These are phyloP conservation scores for Ustilago crameri DNA, from an alignment of 1,284 basidiomycete genomes.

Conservation along the genomic window DNA sequence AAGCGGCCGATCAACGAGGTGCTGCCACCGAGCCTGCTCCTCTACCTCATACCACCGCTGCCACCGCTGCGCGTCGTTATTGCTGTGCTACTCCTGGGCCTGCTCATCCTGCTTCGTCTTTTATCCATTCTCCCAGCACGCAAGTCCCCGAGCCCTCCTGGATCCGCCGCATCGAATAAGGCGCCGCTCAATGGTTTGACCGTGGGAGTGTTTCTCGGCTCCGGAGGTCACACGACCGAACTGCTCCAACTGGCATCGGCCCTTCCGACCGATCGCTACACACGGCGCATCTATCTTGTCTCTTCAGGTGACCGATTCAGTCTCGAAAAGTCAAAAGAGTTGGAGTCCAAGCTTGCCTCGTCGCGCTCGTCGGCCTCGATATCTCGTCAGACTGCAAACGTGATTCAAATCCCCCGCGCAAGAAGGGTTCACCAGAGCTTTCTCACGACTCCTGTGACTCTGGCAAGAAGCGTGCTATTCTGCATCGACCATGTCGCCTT, in stretches of 20 bases:
- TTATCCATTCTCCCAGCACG: conserved; percentile 25
- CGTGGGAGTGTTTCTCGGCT: conserved; percentile 75
- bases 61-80: conserved; percentile 15
- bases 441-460: conserved; percentile 50
- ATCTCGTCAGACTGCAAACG: conserved; percentile 6
- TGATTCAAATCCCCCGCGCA: conserved; percentile 78
- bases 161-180: background rate
- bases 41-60: conserved; percentile 38
- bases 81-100: background rate
- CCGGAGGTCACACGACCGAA: conserved; percentile 92
- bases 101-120: conserved; percentile 14
- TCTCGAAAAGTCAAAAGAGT: conserved; percentile 75
- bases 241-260: conserved; percentile 80
- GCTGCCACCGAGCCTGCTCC: conserved; percentile 33
- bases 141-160: background rate
- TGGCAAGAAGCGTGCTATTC: conserved; percentile 37
- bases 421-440: conserved; percentile 70
- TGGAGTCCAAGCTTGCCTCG: conserved; percentile 73
- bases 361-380: background rate
- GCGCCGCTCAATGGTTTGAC: background rate
- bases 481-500: conserved; percentile 49
- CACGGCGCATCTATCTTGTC: conserved; percentile 82
- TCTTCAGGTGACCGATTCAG: conserved; percentile 85
- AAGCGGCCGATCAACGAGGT: conserved; percentile 41
- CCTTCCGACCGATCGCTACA: conserved; percentile 81